Base-by-base conservation (phyloP, 306 rosid genomes). In the Ormosia semicastrata region DNA sequence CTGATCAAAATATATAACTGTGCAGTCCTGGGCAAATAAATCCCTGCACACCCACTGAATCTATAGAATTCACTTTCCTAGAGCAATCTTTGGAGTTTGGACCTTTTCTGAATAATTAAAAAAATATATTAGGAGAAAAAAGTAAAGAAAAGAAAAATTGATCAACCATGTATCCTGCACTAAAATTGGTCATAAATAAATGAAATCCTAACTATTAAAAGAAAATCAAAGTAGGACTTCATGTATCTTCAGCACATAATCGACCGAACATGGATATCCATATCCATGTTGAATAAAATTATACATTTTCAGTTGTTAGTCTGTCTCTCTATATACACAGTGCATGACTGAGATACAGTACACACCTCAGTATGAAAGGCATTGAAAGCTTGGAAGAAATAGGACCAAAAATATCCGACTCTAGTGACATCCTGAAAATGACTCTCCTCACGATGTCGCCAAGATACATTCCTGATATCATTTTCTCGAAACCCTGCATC, bases 361-460 rank as follows among this genome's bases (percentile, higher is more conserved):
- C 76, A 71, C 6, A 93, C 98, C 98, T 85, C 83, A 93, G 84
- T 44, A 83, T 80, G 79, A 90, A 93, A 50, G 96, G 93, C 86
- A 46, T 73, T 15, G 71, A 78, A 71, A 93, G 89, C 81, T 75
- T 85, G 63, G 90, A 69, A 82, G 94, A 88, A 85, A 71, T 65
- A 66, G 90, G 87, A 72, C 91, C 97, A 83, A 91, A 78, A 54
- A 88, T 77, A 83, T 91, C 90, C 2, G 96, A 83, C 75, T 89
- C 96, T 70, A 75, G 84, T 29, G 89, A 90, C 85, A 93, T 93
- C 89, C 85, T 90, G 70, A 90, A 85, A 64, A 93, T 86, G 34
- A 93, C 90, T 88, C 98, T 91, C 86, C 98, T 91, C 64, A 91
- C 98, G 14, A 93, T 89, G 68, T 93, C 98, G 13, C 98, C 98